Percentiles rank a stretch among this genome's conserved stretches.
Conservation (phyloP, 2,329 filamentous ascomycete species). For the Sarocladium brachiariae region DNA sequence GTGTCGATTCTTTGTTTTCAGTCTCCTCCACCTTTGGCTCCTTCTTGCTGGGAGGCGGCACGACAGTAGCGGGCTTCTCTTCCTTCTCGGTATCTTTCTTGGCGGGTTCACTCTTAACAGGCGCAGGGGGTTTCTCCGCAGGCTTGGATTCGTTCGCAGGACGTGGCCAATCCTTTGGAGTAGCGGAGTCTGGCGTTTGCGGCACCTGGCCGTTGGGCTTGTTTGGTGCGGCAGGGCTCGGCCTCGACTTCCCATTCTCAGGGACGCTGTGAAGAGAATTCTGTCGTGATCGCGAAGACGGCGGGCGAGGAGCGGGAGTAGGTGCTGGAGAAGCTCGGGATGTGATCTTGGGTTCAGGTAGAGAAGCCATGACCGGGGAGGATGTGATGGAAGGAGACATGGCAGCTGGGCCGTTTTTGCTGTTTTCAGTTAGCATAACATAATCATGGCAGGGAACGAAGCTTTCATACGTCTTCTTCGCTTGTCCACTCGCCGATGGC, state of each 20-base stretch:
- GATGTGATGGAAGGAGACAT: constrained; percentile 67
- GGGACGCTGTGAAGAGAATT: constrained; percentile 59
- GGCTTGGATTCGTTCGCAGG: constrained; percentile 39
- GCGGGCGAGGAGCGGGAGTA: constrained; percentile 48
- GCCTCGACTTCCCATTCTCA: constrained; percentile 48
- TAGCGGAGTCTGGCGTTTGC: constrained; percentile 29
- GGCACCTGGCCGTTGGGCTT: constrained; percentile 49
- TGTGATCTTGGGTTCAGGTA: constrained; percentile 52
- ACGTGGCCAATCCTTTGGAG: constrained; percentile 22
- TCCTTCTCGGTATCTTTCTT: constrained; percentile 27
- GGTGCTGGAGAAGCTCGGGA: constrained; percentile 55
- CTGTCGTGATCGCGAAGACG: constrained; percentile 66
- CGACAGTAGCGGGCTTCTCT: constrained; percentile 19
- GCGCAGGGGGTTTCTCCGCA: constrained; percentile 38
- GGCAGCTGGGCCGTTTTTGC: constrained; percentile 30
- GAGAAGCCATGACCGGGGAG: constrained; percentile 65
- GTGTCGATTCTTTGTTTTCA: constrained; percentile 38
- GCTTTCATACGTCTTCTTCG: constrained; percentile 67
- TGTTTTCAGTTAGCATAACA: neutral
- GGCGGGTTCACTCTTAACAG: constrained; percentile 24
- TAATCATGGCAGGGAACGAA: neutral
- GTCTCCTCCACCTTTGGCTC: constrained; percentile 33
- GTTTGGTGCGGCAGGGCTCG: constrained; percentile 53
- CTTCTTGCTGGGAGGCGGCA: constrained; percentile 32
- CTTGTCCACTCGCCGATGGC: constrained; percentile 57